A percentile compares a stretch with the other conserved stretches of the same genome.
phyloP scores from a whole-genome alignment of 768 basidiomycete genomes.

The Gelatoporia subvermispora region DNA sequence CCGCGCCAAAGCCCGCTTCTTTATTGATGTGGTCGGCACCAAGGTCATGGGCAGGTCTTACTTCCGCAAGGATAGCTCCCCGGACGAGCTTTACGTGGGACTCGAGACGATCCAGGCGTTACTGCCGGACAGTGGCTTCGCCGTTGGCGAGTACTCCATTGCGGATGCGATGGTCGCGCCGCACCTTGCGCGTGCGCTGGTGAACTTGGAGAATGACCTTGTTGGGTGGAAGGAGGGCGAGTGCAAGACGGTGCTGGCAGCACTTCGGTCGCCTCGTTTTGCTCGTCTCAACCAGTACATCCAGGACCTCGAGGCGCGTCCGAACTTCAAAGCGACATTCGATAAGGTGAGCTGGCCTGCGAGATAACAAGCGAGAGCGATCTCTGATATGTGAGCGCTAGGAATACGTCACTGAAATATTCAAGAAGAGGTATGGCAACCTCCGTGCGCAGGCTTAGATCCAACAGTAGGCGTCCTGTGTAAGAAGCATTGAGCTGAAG shows the following conservation, averaged over 20 bases:
- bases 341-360: conserved; percentile 36
- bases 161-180: conserved; percentile 61
- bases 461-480: no score
- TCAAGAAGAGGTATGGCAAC: conserved; percentile 14
- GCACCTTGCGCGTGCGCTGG: conserved; percentile 50
- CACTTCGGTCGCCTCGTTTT: conserved; percentile 42
- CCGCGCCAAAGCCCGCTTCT: conserved; percentile 58
- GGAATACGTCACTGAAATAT: conserved; percentile 17
- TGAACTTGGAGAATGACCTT: conserved; percentile 43
- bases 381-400: neutral
- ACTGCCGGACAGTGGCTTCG: conserved; percentile 45
- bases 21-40: conserved; percentile 50
- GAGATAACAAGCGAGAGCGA: neutral
- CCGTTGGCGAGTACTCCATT: conserved; percentile 43
- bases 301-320: conserved; percentile 41
- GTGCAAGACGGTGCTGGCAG: conserved; percentile 39
- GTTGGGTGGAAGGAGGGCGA: conserved; percentile 46
- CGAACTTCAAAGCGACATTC: conserved; percentile 53
- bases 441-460: conserved; percentile 1
- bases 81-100: conserved; percentile 36
- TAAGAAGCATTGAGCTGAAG: no score
- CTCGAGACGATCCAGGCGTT: conserved; percentile 46
- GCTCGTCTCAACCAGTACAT: conserved; percentile 47
- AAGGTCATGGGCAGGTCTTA: conserved; percentile 39
- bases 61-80: conserved; percentile 33